Evolutionary conservation across 2,329 filamentous ascomycete species (phyloP).

Genomic region (Microcyclosporella mali): DNA sequence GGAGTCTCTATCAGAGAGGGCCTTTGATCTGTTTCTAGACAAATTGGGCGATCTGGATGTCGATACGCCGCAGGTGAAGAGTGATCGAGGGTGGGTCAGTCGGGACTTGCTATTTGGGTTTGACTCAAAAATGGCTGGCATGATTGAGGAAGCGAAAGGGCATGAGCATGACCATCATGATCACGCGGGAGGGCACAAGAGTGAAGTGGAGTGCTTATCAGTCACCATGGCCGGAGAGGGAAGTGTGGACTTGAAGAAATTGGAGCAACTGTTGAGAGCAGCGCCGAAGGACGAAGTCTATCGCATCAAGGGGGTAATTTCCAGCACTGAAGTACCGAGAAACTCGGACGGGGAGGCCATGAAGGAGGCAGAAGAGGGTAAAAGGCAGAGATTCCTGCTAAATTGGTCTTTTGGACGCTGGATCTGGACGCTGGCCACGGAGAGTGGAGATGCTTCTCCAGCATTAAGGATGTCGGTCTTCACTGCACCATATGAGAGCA

Average conservation of each 20-base stretch:
- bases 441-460: conserved; percentile 37
- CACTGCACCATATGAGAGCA: conserved; percentile 64
- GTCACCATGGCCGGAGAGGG: conserved; percentile 54
- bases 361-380: conserved; percentile 30
- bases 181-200: conserved; percentile 40
- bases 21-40: conserved; percentile 72
- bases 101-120: conserved; percentile 79
- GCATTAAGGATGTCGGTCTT: conserved; percentile 69
- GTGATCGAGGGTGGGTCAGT: conserved; percentile 69
- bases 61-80: conserved; percentile 73
- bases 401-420: conserved; percentile 98
- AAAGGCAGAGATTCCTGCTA: conserved; percentile 65
- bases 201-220: conserved; percentile 85
- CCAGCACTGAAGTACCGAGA: conserved; percentile 38
- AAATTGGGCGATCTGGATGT: conserved; percentile 74
- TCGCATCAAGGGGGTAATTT: conserved; percentile 74
- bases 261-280: conserved; percentile 60
- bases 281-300: conserved; percentile 93
- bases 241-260: conserved; percentile 52
- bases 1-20: conserved; percentile 67
- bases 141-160: conserved; percentile 33
- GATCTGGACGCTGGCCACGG: conserved; percentile 58
- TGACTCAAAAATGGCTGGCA: conserved; percentile 66
- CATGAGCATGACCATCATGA: conserved; percentile 40
- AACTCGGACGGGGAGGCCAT: conserved; percentile 33